Conservation (phyloP, 805 yeast genomes). For the Jamesozyma hellenica region DNA sequence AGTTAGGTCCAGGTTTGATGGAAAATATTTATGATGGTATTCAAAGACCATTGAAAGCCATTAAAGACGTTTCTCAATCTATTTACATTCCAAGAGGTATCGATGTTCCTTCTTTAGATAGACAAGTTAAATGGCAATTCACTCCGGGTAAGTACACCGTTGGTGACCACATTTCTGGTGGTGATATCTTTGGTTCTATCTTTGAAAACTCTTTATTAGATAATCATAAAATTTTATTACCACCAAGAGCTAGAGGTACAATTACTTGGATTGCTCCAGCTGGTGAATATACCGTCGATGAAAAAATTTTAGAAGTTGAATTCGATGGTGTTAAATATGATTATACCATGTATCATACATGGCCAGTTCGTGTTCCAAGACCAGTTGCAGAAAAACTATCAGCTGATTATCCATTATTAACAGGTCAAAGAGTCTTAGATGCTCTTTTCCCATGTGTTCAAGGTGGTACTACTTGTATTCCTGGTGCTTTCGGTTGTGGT, state of each 20-base stretch:
- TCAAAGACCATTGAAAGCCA: slow-evolving; percentile 95
- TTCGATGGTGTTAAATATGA: slow-evolving; percentile 75
- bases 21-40: slow-evolving; percentile 99
- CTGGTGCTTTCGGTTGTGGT: slow-evolving; percentile 99
- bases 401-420: slow-evolving; percentile 89
- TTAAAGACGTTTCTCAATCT: slow-evolving; percentile 76
- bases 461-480: slow-evolving; percentile 99
- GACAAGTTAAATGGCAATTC: slow-evolving; percentile 76
- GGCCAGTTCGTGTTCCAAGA: slow-evolving; percentile 99
- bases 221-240: slow-evolving; percentile 89
- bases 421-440: slow-evolving; percentile 98
- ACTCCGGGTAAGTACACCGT: slow-evolving; percentile 63
- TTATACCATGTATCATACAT: slow-evolving; percentile 93
- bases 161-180: slow-evolving; percentile 97
- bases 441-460: slow-evolving; percentile 98
- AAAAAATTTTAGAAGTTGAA: slow-evolving; percentile 84
- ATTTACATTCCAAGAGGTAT: slow-evolving; percentile 98
- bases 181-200: slow-evolving; percentile 90
- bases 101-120: slow-evolving; percentile 88
- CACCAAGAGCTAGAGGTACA: slow-evolving; percentile 98
- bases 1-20: slow-evolving; percentile 98
- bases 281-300: slow-evolving; percentile 88
- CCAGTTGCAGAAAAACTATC: slow-evolving; percentile 91
- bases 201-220: slow-evolving; percentile 87
- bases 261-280: slow-evolving; percentile 78